phyloP scores from a whole-genome alignment of 2,329 filamentous ascomycete genomes.

The Aspergillus cejpii region DNA sequence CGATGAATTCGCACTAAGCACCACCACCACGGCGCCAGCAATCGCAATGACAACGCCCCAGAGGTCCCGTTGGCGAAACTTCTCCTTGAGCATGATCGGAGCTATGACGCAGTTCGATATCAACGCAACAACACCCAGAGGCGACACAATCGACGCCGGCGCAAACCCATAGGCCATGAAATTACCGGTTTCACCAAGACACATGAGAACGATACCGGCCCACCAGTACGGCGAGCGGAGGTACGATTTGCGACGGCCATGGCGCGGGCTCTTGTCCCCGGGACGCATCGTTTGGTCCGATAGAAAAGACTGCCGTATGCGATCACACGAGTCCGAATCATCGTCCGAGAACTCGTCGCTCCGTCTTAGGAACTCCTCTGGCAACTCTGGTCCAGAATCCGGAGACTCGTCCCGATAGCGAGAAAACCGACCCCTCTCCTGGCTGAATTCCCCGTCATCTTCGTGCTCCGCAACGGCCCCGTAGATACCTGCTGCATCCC shows the following conservation, averaged over 20 bases:
- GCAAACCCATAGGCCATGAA: slow-evolving; percentile 97
- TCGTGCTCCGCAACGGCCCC: slow-evolving; percentile 35
- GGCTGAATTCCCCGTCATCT: slow-evolving; percentile 7
- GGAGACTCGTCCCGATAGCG: slow-evolving; percentile 19
- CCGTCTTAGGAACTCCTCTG: slow-evolving; percentile 26
- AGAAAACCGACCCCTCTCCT: slow-evolving; percentile 9
- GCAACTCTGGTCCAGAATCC: slow-evolving; percentile 25
- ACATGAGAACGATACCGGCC: slow-evolving; percentile 88
- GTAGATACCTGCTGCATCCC: slow-evolving; percentile 31
- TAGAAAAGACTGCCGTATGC: slow-evolving; percentile 28
- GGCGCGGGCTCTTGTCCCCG: slow-evolving; percentile 34
- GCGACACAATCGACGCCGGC: slow-evolving; percentile 93
- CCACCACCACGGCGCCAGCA: slow-evolving; percentile 81
- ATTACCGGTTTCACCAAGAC: slow-evolving; percentile 86
- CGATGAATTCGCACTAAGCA: slow-evolving; percentile 79
- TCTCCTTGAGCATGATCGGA: slow-evolving; percentile 86
- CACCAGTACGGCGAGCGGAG: slow-evolving; percentile 94
- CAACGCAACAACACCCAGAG: slow-evolving; percentile 90
- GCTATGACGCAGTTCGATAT: slow-evolving; percentile 97
- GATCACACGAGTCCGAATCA: slow-evolving; percentile 41
- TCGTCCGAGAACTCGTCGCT: slow-evolving; percentile 10
- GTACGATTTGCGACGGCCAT: slow-evolving; percentile 60
- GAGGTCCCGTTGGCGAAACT: slow-evolving; percentile 75
- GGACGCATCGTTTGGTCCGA: slow-evolving; percentile 38
- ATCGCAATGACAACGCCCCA: slow-evolving; percentile 84